Percentiles rank a stretch among this genome's conserved stretches.
Conservation (phyloP, 192 early-diverging fungal species). For the Coemansia sp. region DNA sequence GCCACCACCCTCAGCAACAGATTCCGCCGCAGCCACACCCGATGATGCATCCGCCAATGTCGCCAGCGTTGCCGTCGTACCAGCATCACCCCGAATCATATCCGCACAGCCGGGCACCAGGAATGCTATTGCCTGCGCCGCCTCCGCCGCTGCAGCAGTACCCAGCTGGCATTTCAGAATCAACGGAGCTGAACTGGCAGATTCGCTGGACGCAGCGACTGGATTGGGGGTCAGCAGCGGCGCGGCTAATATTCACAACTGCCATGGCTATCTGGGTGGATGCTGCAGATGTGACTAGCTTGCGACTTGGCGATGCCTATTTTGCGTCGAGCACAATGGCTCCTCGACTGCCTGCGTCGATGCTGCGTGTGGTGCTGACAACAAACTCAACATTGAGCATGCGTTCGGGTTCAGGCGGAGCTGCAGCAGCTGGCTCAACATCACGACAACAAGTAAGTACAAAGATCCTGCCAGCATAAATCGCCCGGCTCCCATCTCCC, state of each 20-base stretch:
- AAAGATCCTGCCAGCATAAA: neutral
- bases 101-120: neutral
- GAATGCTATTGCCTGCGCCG: neutral
- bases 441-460: conserved; percentile 45
- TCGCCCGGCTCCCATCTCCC: neutral
- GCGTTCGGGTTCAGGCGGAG: conserved; percentile 3
- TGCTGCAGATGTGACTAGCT: conserved; percentile 19
- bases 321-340: conserved; percentile 52
- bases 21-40: conserved; percentile 4
- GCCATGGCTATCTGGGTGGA: conserved; percentile 47
- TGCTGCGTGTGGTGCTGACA: conserved; percentile 36
- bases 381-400: conserved; percentile 7
- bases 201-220: conserved; percentile 30
- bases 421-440: conserved; percentile 5
- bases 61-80: neutral
- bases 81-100: conserved; percentile 11
- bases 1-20: conserved; percentile 13
- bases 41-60: conserved; percentile 1
- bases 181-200: conserved; percentile 46
- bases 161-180: conserved; percentile 27
- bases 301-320: conserved; percentile 36
- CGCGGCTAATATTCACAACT: conserved; percentile 44
- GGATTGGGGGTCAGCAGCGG: conserved; percentile 22
- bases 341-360: conserved; percentile 41
- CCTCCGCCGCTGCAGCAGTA: conserved; percentile 10